Base-by-base conservation (phyloP, 768 basidiomycete genomes). In the Austroboletus eburneus region DNA sequence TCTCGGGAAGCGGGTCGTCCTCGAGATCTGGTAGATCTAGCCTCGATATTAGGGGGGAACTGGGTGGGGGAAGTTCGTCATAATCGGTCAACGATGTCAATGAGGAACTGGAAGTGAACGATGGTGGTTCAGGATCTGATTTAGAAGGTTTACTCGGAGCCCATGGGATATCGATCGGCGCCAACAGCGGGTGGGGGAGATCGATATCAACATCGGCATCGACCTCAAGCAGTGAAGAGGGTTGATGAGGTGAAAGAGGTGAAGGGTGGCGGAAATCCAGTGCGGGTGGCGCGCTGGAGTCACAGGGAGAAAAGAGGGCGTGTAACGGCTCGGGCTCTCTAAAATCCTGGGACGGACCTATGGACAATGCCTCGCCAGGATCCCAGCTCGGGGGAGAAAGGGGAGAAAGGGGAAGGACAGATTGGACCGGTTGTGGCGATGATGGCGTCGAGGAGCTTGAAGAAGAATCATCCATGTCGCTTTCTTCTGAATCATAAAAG, bases 331-430 rank as follows among this genome's bases (percentile, higher is more conserved):
- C 57, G 9, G 51, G 32, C 22, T 51, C 51, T 22, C 50, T 35
- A n/a, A 54, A 54, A 23, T 61, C 58, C 4, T 52, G 49, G 25
- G 55, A 18, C 9, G 54, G 46, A 6, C 49, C 36, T 34, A 59
- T 45, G 5, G 53, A 43, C n/a, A 56, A 46, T 2, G 40, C 40
- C 14, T 40, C 48, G 1, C 59, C 37, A 5, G 58, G 39, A 17
- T 52, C 57, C 69, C 65, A 68, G 24, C 57, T 59, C 38, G 69
- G 70, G 14, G n/a, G n/a, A n/a, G 69, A 70, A 24, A 70, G 54
- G 4, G 70, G 69, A 4, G 70, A 68, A 8, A 69, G 57, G 9
- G 59, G 60, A 9, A 53, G 43, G 37, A 43, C 51, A 16, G 47
- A 40, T 20, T 53, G 55, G 12, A 37, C 40, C 3, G 54, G 30